Evolutionary conservation across 148 eudicot genomes (phyloP).

Genomic region (Simmondsia chinensis): DNA sequence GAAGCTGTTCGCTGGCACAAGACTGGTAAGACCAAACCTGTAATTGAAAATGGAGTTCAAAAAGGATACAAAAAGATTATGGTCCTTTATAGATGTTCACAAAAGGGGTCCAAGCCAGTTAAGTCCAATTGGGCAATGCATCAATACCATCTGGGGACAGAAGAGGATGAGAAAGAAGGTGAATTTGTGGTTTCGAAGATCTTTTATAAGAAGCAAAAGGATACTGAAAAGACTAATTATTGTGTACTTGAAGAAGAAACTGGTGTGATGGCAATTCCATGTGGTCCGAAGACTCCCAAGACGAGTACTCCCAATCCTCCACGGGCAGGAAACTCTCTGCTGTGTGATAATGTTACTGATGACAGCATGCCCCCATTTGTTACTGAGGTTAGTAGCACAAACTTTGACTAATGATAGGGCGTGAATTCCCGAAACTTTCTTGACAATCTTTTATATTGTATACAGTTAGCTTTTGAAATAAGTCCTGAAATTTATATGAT

Average conservation of each 20-base stretch:
- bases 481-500: too few relatives aligned
- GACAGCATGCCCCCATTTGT: slow-evolving; percentile 11
- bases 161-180: slow-evolving; percentile 59
- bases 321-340: slow-evolving; percentile 23
- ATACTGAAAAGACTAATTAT: slow-evolving; percentile 16
- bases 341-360: slow-evolving; percentile 24
- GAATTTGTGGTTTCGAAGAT: slow-evolving; percentile 67
- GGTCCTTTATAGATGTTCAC: slow-evolving; percentile 54
- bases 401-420: too few relatives aligned
- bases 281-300: slow-evolving; percentile 61
- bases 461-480: too few relatives aligned
- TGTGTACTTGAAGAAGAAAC: slow-evolving; percentile 14
- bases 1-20: slow-evolving; percentile 77
- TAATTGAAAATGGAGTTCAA: slow-evolving; percentile 51
- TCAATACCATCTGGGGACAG: slow-evolving; percentile 68
- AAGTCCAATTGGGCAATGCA: slow-evolving; percentile 86
- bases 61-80: slow-evolving; percentile 73
- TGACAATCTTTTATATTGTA: too few relatives aligned
- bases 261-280: slow-evolving; percentile 9
- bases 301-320: slow-evolving; percentile 42
- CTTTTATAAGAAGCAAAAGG: slow-evolving; percentile 39
- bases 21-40: slow-evolving; percentile 66
- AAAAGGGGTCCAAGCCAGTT: slow-evolving; percentile 38
- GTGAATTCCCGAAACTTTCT: too few relatives aligned
- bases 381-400: slow-evolving; percentile 32